phyloP scores from a whole-genome alignment of 805 yeast species.

The Candida silvicultrix region DNA sequence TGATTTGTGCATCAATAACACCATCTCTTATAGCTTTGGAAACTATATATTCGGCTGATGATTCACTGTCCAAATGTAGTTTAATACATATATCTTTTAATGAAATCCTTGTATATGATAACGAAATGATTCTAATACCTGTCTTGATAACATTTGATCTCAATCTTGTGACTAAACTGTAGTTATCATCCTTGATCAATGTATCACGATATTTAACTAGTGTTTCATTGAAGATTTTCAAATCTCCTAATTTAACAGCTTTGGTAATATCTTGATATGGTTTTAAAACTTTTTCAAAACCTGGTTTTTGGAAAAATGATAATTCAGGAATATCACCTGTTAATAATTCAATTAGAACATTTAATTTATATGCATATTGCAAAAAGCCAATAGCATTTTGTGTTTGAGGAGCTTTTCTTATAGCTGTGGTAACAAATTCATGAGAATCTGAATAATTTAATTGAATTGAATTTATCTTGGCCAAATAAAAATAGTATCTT shows the following conservation, averaged over 20 bases:
- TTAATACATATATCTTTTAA: constrained; percentile 91
- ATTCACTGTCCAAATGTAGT: constrained; percentile 87
- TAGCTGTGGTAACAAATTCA: constrained; percentile 88
- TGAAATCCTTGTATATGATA: constrained; percentile 86
- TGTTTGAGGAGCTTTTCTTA: constrained; percentile 94
- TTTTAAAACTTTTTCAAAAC: constrained; percentile 50
- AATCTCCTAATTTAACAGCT: constrained; percentile 90
- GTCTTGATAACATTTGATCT: constrained; percentile 97
- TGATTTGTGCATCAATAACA: constrained; percentile 90
- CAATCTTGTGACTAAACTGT: constrained; percentile 77
- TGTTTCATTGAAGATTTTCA: constrained; percentile 70
- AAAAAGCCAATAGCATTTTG: constrained; percentile 78
- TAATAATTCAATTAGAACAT: constrained; percentile 80
- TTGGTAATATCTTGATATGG: constrained; percentile 86
- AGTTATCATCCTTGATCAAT: constrained; percentile 72
- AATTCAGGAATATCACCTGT: constrained; percentile 97
- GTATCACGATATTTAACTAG: constrained; percentile 53
- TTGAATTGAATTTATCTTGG: constrained; percentile 88
- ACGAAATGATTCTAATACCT: constrained; percentile 88
- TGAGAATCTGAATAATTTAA: constrained; percentile 87
- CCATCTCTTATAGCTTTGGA: constrained; percentile 97
- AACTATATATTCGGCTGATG: constrained; percentile 93
- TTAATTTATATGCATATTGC: constrained; percentile 84
- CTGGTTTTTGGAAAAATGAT: constrained; percentile 63
- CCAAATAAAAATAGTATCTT: constrained; percentile 84